Evolutionary conservation across 768 basidiomycete species (phyloP).

Genomic region (Boletus fagicola): DNA sequence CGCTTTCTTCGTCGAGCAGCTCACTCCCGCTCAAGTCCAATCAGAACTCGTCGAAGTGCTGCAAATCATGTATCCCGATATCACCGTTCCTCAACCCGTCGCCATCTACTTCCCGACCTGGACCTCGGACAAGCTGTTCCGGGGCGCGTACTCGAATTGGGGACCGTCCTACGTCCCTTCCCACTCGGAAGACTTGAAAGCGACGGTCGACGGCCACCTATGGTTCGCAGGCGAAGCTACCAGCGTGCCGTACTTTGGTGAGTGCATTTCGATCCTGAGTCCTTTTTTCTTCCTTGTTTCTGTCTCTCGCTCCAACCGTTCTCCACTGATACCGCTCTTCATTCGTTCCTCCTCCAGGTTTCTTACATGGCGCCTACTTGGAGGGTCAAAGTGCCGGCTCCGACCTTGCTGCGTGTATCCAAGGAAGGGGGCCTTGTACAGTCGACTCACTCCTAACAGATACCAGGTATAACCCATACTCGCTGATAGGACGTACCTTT

Average conservation of each 20-base stretch:
- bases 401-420: constrained; percentile 43
- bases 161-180: constrained; percentile 54
- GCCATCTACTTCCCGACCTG: constrained; percentile 58
- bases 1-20: constrained; percentile 53
- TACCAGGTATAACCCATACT: too few species aligned
- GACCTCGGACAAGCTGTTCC: constrained; percentile 46
- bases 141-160: constrained; percentile 63
- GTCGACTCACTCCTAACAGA: too few species aligned
- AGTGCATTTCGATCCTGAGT: constrained; percentile 12
- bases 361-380: constrained; percentile 56
- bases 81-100: constrained; percentile 50
- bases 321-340: not conserved
- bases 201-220: constrained; percentile 47
- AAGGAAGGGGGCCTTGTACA: constrained; percentile 19
- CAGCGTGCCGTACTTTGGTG: constrained; percentile 56
- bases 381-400: constrained; percentile 46
- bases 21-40: constrained; percentile 48
- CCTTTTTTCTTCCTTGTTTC: not conserved
- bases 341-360: constrained; percentile 35
- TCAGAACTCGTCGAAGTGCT: constrained; percentile 54
- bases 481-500: too few species aligned
- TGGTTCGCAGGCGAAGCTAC: constrained; percentile 67
- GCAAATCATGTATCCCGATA: constrained; percentile 53
- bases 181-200: constrained; percentile 53
- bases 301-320: not conserved